These are phyloP conservation scores for Castanospermum australe DNA, from an alignment of 306 rosid species.

Conservation along the genomic window DNA sequence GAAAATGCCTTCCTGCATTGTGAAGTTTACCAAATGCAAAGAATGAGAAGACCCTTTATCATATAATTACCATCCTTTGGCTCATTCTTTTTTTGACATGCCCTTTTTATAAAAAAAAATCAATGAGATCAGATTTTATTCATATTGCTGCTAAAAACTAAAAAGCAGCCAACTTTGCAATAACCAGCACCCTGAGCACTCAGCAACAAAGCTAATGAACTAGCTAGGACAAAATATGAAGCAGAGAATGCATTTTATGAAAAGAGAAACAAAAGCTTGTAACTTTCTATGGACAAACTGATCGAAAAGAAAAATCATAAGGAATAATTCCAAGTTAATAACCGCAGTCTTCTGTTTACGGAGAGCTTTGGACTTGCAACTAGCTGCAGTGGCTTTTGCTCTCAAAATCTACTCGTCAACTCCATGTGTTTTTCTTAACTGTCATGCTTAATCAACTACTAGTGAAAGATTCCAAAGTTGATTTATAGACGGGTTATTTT, in stretches of 20 bases:
- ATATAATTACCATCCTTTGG: not conserved
- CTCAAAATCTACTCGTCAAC: not conserved
- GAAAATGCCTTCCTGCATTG: slow-evolving; percentile 62
- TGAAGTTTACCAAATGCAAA: not conserved
- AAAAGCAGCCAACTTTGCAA: not conserved
- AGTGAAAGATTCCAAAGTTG: not conserved
- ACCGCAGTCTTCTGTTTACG: too few species aligned
- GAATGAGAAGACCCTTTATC: not conserved
- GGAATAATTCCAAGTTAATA: too few species aligned
- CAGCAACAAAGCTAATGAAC: not conserved
- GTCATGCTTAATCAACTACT: not conserved
- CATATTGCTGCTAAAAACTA: not conserved
- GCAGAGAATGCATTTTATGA: not conserved
- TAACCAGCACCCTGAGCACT: not conserved
- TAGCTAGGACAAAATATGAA: not conserved
- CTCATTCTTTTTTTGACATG: too few species aligned
- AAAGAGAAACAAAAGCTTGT: not conserved
- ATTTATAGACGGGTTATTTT: not conserved
- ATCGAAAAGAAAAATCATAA: not conserved
- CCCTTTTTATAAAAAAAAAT: too few species aligned
- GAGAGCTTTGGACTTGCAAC: not conserved
- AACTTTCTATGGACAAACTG: not conserved
- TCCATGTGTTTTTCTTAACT: not conserved
- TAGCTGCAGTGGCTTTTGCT: not conserved
- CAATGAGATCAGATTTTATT: not conserved